phyloP scores from a whole-genome alignment of 2,329 filamentous ascomycete genomes.

The Madurella mycetomatis region DNA sequence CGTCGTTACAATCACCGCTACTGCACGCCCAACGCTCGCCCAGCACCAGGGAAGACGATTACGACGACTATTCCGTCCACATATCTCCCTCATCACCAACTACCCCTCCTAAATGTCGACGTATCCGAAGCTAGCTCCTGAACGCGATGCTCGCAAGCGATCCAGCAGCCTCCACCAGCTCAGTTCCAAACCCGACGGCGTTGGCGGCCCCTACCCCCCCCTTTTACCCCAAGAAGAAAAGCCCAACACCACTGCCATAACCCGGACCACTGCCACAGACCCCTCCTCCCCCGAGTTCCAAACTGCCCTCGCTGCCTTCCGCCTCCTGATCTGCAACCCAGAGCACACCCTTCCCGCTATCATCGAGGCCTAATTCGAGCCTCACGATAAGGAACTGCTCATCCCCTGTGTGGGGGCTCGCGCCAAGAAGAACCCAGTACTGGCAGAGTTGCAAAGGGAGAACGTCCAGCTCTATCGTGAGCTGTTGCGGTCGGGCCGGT shows the following conservation, averaged over 20 bases:
- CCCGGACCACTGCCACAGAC: no score
- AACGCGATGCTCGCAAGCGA: no score
- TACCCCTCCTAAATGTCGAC: no score
- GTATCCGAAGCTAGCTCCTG: no score
- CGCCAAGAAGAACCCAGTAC: conserved; percentile 1
- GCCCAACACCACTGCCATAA: background rate
- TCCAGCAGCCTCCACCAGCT: no score
- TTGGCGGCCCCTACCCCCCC: background rate
- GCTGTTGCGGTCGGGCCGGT: conserved; percentile 12
- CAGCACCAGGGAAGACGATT: no score
- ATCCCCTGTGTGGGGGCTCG: conserved; percentile 31
- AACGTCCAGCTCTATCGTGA: conserved; percentile 13
- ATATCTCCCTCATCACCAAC: no score
- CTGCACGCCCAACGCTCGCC: no score
- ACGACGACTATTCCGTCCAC: no score
- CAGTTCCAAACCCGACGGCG: background rate
- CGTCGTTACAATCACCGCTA: no score
- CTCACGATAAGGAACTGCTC: conserved; percentile 17
- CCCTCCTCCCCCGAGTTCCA: conserved; percentile 13
- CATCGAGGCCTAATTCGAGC: conserved; percentile 25
- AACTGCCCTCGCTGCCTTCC: conserved; percentile 4
- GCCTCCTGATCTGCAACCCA: conserved; percentile 1
- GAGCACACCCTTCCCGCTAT: conserved; percentile 33
- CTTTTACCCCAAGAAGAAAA: background rate
- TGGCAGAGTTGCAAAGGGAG: conserved; percentile 16